These are phyloP conservation scores for Aspergillus tubingensis DNA, from an alignment of 2,329 filamentous ascomycete species.

Conservation along the genomic window DNA sequence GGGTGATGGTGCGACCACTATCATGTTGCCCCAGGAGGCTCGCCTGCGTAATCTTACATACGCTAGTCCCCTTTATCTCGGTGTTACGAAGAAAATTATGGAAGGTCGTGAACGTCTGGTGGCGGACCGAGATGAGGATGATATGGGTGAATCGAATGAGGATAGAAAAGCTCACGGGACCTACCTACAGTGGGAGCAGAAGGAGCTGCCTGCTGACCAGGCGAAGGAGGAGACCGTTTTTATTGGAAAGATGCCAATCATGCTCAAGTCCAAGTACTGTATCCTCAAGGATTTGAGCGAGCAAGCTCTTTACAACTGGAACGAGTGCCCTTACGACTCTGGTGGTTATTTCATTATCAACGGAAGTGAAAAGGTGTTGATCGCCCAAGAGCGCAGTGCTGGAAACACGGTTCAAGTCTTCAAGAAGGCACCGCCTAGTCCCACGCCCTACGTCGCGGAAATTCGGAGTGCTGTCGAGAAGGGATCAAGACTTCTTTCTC, in stretches of 20 bases:
- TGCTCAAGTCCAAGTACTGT: conserved; percentile 97
- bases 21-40: conserved; percentile 90
- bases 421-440: conserved; percentile 91
- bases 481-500: conserved; percentile 90
- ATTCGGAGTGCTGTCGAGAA: conserved; percentile 96
- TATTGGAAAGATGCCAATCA: conserved; percentile 93
- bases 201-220: conserved; percentile 49
- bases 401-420: conserved; percentile 99
- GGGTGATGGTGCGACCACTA: conserved; percentile 82
- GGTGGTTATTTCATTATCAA: conserved; percentile 99
- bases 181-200: conserved; percentile 52
- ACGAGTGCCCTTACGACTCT: conserved; percentile 97
- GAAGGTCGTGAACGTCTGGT: conserved; percentile 76
- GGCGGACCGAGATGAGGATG: conserved; percentile 65
- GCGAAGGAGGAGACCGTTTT: conserved; percentile 74
- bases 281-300: conserved; percentile 82
- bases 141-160: conserved; percentile 55
- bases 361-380: conserved; percentile 96
- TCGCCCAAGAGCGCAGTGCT: conserved; percentile 94
- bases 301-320: conserved; percentile 83
- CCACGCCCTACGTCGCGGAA: conserved; percentile 90
- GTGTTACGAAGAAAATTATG: conserved; percentile 81
- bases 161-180: conserved; percentile 49
- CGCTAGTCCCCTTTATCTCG: conserved; percentile 84
- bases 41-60: conserved; percentile 95